Evolutionary conservation across 2,329 filamentous ascomycete genomes (phyloP).

Genomic region (Biscogniauxia sp.): DNA sequence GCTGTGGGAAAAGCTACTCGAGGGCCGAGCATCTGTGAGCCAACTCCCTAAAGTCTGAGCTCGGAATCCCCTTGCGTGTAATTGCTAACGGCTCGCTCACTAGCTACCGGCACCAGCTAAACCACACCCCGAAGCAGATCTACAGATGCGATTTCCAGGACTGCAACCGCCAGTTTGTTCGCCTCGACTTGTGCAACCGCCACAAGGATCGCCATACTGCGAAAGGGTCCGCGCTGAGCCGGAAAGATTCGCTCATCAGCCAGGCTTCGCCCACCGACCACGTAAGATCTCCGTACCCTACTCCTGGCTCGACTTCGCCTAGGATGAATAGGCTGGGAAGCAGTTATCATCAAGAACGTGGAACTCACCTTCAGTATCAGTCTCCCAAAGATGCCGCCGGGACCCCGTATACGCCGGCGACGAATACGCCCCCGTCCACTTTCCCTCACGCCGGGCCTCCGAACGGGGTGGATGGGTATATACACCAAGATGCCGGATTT

Average conservation of each 20-base stretch:
- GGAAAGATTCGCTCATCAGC: constrained; percentile 65
- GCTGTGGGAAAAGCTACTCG: constrained; percentile 94
- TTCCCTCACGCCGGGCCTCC: constrained; percentile 35
- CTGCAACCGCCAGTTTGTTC: constrained; percentile 86
- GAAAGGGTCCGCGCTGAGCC: constrained; percentile 72
- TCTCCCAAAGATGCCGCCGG: constrained; percentile 43
- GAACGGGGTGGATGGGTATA: constrained; percentile 43
- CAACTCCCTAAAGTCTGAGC: neutral
- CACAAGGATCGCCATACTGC: constrained; percentile 79
- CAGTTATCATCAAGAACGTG: constrained; percentile 40
- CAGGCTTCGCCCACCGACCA: constrained; percentile 46
- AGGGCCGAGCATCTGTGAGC: constrained; percentile 87
- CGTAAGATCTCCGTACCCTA: constrained; percentile 39
- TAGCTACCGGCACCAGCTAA: constrained; percentile 86
- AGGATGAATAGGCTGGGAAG: constrained; percentile 40
- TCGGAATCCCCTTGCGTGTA: neutral
- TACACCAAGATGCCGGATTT: constrained; percentile 40
- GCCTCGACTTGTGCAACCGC: constrained; percentile 86
- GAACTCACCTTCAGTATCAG: constrained; percentile 43
- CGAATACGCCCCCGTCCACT: constrained; percentile 40
- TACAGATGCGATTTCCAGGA: constrained; percentile 91
- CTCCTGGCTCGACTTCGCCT: constrained; percentile 45
- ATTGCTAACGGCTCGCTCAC: constrained; percentile 24
- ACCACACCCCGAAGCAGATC: constrained; percentile 93
- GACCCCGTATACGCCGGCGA: constrained; percentile 47